Conservation (phyloP, 192 early-diverging fungal species). For the Neocallimastix lanati region DNA sequence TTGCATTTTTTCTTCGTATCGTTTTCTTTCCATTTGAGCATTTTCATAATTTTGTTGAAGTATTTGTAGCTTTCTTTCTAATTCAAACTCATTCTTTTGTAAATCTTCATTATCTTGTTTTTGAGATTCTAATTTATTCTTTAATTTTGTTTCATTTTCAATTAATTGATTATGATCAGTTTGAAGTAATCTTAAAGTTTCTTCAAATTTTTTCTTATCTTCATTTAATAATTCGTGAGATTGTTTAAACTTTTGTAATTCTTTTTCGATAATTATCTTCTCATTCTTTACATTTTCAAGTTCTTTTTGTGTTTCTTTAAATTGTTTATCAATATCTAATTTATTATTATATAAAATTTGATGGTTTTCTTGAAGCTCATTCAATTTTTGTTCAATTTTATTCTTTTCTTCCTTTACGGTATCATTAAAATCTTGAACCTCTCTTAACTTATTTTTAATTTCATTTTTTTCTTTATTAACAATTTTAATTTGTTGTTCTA, state of each 20-base stretch:
- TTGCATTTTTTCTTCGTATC: background rate
- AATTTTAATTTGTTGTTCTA: background rate
- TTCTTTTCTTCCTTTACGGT: background rate
- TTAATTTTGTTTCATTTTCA: background rate
- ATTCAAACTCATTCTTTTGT: background rate
- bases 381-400: background rate
- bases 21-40: background rate
- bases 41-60: background rate
- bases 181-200: background rate
- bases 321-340: background rate
- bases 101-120: background rate
- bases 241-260: background rate
- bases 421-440: background rate
- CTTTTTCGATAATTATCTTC: background rate
- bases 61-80: background rate
- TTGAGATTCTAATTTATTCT: background rate
- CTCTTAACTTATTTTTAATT: background rate
- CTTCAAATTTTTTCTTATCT: background rate
- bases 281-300: background rate
- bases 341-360: background rate
- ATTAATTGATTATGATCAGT: background rate
- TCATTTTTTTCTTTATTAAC: background rate
- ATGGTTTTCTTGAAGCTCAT: background rate
- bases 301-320: background rate
- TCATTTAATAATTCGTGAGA: background rate